Evolutionary conservation across 129 eudicot species (phyloP).

Genomic region (Artemisia annua): DNA sequence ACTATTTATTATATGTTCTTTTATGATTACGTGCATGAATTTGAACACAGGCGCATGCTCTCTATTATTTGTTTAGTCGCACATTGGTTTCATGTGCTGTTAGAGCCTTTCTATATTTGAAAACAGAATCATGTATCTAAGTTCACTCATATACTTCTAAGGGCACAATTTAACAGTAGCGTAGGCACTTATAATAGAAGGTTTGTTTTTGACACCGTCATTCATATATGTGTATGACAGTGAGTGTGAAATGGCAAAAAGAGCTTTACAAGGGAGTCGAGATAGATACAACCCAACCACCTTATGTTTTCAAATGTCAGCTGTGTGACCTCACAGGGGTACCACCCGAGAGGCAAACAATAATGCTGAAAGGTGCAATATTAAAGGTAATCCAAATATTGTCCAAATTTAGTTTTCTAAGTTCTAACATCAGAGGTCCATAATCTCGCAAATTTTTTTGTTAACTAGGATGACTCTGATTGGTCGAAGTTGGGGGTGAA

Average conservation of each 20-base stretch:
- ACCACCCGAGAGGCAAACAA: constrained; percentile 97
- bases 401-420: too few relatives aligned
- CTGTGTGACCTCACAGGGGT: constrained; percentile 92
- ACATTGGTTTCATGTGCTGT: constrained; percentile 5
- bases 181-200: constrained; percentile 11
- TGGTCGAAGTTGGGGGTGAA: constrained; percentile 93
- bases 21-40: constrained; percentile 6
- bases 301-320: constrained; percentile 89
- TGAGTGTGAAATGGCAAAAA: constrained; percentile 98
- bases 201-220: constrained; percentile 19
- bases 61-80: background rate
- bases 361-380: constrained; percentile 89
- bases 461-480: constrained; percentile 83
- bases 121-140: constrained; percentile 16
- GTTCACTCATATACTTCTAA: background rate
- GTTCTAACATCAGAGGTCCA: too few relatives aligned
- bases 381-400: constrained; percentile 84
- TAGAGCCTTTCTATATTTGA: background rate
- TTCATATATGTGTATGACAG: constrained; percentile 40
- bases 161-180: background rate
- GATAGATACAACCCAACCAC: constrained; percentile 92
- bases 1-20: constrained; percentile 6
- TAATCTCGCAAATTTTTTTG: constrained; percentile 5
- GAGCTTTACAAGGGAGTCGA: constrained; percentile 73
- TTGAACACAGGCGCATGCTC: background rate